Evolutionary conservation across 805 yeast species (phyloP), one percentile per base, ranked within the genome.

Genomic region (Diddensiella transvaalensis): DNA sequence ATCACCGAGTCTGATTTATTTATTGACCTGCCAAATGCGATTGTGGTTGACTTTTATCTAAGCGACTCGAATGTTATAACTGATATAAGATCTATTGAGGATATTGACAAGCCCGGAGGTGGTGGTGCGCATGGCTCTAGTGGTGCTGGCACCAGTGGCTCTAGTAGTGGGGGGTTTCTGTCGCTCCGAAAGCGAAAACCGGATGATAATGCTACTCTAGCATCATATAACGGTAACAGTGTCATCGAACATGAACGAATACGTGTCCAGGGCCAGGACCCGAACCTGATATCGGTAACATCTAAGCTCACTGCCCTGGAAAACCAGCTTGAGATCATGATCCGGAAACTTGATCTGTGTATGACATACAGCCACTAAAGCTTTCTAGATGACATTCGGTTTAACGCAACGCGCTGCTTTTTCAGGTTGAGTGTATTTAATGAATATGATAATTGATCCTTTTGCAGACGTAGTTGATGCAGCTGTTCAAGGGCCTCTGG

Each of bases 331-430:
- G 59, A 54, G 39, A 44, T 39, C 2, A 22, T 58, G 21, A 42
- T 41, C 17, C 43, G 60, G 22, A 58, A 57, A 40, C 48, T 58
- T 17, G 52, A 82, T 26, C 87, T 53, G 35, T 51, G 55, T 43
- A 18, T 22, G 23, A n/a, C 38, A 17, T 35, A 13, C 21, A 35
- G 8, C 15, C 15, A 35, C 8, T 10, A 8, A 8, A 35, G 10
- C 17, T 22, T 38, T 38, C 22, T 38, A 10, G 22, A 8, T 22
- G 13, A 26, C 17, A 54, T 56, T 49, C 54, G 33, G 22, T 54
- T 49, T 53, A 55, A 46, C 15, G 54, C 42, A 5, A 52, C 52
- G 47, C 49, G 55, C 21, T 56, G 56, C 50, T 42, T 53, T 48
- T 55, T 50, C 43, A 57, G 40, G 22, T 59, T 53, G 15, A 52